phyloP scores from a whole-genome alignment of 495 filamentous ascomycete genomes.

The Penicillium roqueforti region DNA sequence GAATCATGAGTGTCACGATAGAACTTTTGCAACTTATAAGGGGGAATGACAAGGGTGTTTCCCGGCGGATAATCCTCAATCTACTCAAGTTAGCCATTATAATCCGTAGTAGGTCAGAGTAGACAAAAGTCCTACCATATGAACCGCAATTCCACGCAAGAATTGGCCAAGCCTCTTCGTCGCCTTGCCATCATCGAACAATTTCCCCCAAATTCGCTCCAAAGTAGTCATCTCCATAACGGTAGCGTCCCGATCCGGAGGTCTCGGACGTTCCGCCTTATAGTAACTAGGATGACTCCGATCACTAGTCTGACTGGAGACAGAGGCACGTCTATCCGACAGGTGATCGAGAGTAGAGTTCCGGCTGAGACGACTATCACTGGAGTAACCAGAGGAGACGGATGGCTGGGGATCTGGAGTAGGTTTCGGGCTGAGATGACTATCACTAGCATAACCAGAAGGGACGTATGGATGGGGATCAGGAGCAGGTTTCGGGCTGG shows the following conservation, averaged over 20 bases:
- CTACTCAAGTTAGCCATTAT: constrained; percentile 39
- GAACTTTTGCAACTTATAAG: constrained; percentile 74
- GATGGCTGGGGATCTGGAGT: no score
- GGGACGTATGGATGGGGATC: no score
- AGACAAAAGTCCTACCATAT: constrained; percentile 53
- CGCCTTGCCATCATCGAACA: constrained; percentile 69
- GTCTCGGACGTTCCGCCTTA: constrained; percentile 39
- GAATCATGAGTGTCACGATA: constrained; percentile 63
- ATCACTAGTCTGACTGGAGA: constrained; percentile 38
- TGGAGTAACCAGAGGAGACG: constrained; percentile 21
- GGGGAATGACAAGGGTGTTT: constrained; percentile 73
- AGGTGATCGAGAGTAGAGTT: constrained; percentile 21
- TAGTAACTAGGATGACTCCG: constrained; percentile 11
- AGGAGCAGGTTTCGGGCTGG: constrained; percentile 20
- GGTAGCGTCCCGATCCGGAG: constrained; percentile 42
- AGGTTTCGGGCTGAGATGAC: constrained; percentile 24
- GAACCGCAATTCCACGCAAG: constrained; percentile 69
- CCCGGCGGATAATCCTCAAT: constrained; percentile 73
- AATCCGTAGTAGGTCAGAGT: background rate
- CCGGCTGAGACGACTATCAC: constrained; percentile 24
- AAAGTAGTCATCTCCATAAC: constrained; percentile 54
- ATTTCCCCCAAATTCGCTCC: constrained; percentile 68
- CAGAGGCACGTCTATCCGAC: constrained; percentile 24
- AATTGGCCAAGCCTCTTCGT: constrained; percentile 68
- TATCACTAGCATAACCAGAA: no score